Base-by-base conservation (phyloP, 2,329 filamentous ascomycete species). In the Nigrospora oryzae region DNA sequence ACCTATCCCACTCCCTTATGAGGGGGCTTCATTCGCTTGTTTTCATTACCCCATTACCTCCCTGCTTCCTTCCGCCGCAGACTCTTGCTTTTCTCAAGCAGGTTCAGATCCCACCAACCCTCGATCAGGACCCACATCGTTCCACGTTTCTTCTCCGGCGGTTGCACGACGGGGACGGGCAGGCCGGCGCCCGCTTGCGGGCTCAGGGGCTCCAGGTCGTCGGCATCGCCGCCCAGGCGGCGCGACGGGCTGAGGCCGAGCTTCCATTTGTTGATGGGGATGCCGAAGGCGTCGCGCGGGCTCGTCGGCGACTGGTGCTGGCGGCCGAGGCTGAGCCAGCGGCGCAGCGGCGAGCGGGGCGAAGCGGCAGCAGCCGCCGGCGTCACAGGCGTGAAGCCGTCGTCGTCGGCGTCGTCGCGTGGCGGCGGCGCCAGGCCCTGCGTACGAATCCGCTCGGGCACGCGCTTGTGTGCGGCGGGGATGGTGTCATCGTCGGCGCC, bases 91-190 rank as follows among this genome's bases (percentile, higher is more conserved):
- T 60, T 52, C 32, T 63, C 71, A 44, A 76, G 50, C 44, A 77
- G 54, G 4, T 66, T 70, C 44, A 77, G 57, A 57, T 77, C 73
- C 73, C 74, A 77, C 73, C 73, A 77, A 5, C 73, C 74, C 36
- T 75, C 72, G 28, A 77, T 62, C 16, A 67, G 60, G 35, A 69
- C 63, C 49, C 74, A 60, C 17, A 77, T 57, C 1, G 73, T 76
- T 61, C 62, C 72, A 8, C 71, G 63, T 52, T 63, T 66, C 30
- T 64, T 63, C 44, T 60, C 64, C 16, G 44, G 47, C 34, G 50
- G 53, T 3, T 36, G 15, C 13, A 37, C 48, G 13, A 34, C 16
- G 30, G 47, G 48, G 34, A 32, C 19, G 3, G 44, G 38, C 8
- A 39, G 40, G 10, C 45, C 23, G 1, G 46, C 51, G 2, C 23